A percentile compares a stretch with the other conserved stretches of the same genome.
phyloP scores from a whole-genome alignment of 257 asterid species.

The Petunia secreta region DNA sequence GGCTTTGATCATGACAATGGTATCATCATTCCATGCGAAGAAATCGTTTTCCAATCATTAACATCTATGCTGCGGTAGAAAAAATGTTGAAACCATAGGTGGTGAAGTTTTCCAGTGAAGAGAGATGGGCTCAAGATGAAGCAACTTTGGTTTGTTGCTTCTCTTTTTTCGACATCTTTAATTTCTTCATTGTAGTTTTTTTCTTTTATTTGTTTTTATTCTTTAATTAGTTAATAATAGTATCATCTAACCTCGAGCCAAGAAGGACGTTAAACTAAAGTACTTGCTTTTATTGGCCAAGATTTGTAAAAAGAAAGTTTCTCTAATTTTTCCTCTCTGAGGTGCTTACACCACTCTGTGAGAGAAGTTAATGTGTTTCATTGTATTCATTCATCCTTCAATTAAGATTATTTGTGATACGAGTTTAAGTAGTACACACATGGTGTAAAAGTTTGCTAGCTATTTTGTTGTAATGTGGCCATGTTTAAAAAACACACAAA shows the following conservation, averaged over 20 bases:
- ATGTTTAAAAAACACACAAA: no score
- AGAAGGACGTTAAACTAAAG: neutral
- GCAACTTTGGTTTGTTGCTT: conserved; percentile 23
- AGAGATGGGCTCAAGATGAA: conserved; percentile 38
- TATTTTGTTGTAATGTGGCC: no score
- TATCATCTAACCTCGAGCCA: conserved; percentile 32
- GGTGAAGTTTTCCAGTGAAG: conserved; percentile 3
- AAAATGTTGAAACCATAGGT: no score
- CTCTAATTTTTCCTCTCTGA: conserved; percentile 37
- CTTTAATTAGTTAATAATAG: neutral
- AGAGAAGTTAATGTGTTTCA: neutral
- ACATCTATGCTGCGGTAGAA: conserved; percentile 49
- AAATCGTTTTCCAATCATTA: conserved; percentile 50
- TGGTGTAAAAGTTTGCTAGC: no score
- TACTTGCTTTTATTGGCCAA: conserved; percentile 33
- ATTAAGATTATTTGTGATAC: neutral
- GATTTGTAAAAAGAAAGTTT: conserved; percentile 15
- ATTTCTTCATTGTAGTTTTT: conserved; percentile 7
- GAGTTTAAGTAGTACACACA: no score
- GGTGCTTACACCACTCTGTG: conserved; percentile 31
- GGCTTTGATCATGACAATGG: conserved; percentile 58
- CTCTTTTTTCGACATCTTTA: conserved; percentile 32
- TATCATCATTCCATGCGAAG: conserved; percentile 55
- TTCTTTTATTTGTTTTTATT: neutral
- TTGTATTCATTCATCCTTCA: neutral